Base-by-base conservation (phyloP, 2,329 filamentous ascomycete species). In the Beauveria bassiana region DNA sequence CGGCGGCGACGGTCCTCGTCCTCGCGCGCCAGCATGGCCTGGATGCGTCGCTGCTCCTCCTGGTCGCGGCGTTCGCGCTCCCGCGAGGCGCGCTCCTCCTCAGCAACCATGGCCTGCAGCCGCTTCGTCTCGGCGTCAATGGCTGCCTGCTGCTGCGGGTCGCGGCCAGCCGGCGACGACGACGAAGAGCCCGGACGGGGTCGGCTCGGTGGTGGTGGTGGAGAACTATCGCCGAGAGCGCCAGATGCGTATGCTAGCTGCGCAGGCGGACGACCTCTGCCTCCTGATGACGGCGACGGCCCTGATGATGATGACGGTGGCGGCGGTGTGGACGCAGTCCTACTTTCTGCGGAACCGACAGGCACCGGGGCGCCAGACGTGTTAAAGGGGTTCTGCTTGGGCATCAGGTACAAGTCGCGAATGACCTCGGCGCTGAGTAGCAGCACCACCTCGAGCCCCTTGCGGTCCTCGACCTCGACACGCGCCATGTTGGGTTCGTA, bases 401-500 rank as follows among this genome's bases (percentile, higher is more conserved):
- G 82, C 62, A 81, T 78, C 31, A 88, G 77, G 67, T 84, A 88
- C 46, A 89, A 76, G 66, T 89, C 86, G 49, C 84, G 81, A 62
- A 89, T 86, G 38, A 86, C 82, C 66, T 86, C 82, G 1, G 85
- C 83, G 31, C 83, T 79, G 22, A 89, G 73, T 22, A 88, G 71
- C 20, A 98, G 75, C 1, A 93, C 87, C 1, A 98, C 84, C 71
- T 99, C 95, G 4, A 98, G 78, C 0, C 95, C 95, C 73, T 97
- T 98, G 62, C 89, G 86, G 74, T 99, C 95, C 73, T 99, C 92
- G 64, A 98, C 86, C 49, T 98, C 93, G 12, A 98, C 88, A 7
- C 95, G 83, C 64, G 89, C 87, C 70, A 98, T 80, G 71, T 98
- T 98, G 5, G 93, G 90, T 74, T 99, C 90, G 77, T 98, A 97